phyloP scores from a whole-genome alignment of 2,329 filamentous ascomycete species.

The Hymenoscyphus salicellus region DNA sequence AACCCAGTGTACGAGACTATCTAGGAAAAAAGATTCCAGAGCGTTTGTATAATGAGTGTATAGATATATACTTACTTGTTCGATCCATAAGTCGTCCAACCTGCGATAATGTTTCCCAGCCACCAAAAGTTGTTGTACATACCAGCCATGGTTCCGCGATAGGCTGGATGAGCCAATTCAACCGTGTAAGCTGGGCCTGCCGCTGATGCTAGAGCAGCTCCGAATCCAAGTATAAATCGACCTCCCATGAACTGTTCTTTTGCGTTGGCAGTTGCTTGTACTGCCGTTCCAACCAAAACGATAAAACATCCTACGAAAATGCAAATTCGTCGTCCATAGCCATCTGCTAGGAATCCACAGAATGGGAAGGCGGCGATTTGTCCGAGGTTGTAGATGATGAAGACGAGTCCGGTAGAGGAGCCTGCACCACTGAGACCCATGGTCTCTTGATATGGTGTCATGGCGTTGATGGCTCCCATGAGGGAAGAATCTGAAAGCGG shows the following conservation, averaged over 20 bases:
- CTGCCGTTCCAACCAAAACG: slow-evolving; percentile 49
- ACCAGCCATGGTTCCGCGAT: slow-evolving; percentile 59
- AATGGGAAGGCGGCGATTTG: slow-evolving; percentile 52
- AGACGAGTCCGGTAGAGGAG: slow-evolving; percentile 23
- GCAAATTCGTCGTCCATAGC: slow-evolving; percentile 51
- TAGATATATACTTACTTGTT: slow-evolving; percentile 36
- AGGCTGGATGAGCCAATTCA: slow-evolving; percentile 61
- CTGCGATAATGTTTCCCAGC: slow-evolving; percentile 53
- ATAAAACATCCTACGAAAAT: slow-evolving; percentile 55
- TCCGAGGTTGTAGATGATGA: slow-evolving; percentile 38
- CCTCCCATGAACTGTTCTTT: slow-evolving; percentile 54
- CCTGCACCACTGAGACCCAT: slow-evolving; percentile 22
- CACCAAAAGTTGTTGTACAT: slow-evolving; percentile 48
- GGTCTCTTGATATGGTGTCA: slow-evolving; percentile 40
- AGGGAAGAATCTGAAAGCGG: slow-evolving; percentile 34
- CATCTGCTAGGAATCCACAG: slow-evolving; percentile 49
- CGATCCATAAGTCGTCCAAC: slow-evolving; percentile 48
- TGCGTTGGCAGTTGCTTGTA: slow-evolving; percentile 47
- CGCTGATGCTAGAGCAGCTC: slow-evolving; percentile 56
- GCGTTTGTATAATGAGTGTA: background rate
- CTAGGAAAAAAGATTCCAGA: background rate
- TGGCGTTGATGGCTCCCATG: slow-evolving; percentile 49
- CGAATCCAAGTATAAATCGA: slow-evolving; percentile 54
- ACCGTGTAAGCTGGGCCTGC: slow-evolving; percentile 63
- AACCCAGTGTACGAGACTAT: too few relatives aligned